phyloP scores from a whole-genome alignment of 169 alveolate species.

The Perkinsus marinus region DNA sequence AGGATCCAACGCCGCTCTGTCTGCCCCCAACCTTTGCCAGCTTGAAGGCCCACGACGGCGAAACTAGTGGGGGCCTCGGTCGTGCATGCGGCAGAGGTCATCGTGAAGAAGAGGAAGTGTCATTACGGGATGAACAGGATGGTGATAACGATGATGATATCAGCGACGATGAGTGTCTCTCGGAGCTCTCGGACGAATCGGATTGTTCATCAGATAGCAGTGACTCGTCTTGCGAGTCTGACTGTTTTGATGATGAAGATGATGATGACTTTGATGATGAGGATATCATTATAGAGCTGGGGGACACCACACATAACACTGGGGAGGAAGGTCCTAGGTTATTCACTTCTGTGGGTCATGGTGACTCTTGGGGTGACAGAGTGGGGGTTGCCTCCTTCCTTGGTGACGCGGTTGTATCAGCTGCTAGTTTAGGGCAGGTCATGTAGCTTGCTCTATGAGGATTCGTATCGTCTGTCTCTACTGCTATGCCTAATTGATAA shows the following conservation, averaged over 20 bases:
- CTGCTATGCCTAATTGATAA: neutral
- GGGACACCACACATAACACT: neutral
- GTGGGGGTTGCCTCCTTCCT: neutral
- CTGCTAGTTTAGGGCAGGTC: neutral
- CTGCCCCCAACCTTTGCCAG: neutral
- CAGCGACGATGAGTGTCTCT: neutral
- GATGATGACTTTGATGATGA: neutral
- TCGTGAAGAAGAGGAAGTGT: neutral
- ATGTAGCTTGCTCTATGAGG: neutral
- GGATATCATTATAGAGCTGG: neutral
- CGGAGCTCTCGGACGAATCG: neutral
- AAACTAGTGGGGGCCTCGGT: neutral
- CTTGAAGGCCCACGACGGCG: neutral
- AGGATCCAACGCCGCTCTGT: neutral
- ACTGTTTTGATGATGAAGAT: neutral
- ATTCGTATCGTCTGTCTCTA: neutral
- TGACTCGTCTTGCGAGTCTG: neutral
- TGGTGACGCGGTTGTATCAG: neutral
- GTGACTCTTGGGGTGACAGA: neutral
- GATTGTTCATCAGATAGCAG: neutral
- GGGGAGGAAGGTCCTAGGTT: neutral
- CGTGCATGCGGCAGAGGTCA: neutral
- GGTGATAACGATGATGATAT: neutral
- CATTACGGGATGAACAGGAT: neutral
- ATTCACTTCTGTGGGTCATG: neutral